Evolutionary conservation across 768 basidiomycete genomes (phyloP), one percentile per base, ranked within the genome.

Genomic region (Termitomyces eurrhizus): DNA sequence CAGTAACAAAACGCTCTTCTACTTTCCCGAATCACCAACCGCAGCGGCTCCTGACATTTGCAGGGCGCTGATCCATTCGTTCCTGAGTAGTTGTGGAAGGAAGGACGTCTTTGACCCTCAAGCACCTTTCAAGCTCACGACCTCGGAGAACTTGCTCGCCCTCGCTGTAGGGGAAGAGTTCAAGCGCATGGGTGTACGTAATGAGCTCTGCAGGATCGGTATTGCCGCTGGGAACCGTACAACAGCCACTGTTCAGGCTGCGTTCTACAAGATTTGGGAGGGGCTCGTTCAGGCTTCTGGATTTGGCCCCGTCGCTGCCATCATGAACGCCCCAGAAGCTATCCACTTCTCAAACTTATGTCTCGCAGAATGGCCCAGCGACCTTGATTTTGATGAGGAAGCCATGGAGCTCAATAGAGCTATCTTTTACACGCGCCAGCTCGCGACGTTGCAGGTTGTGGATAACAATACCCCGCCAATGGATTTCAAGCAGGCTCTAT

Each of bases 31-130:
- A 57, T 66, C 67, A 4, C 65, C 66, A 3, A 52, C 62, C 14
- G 68, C 70, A 29, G 74, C 75, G 26, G 73, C 75, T 3, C 66
- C 67, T 11, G 70, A 69, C 53, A 52, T 75, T 11, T 68, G 67
- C 29, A 71, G 66, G 55, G 73, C 66, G 4, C 58, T 75, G 11
- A 63, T 75, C 41, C 67, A 69, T 56, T 62, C 66, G 0, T 74
- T 77, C 35, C 53, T 72, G 36, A 59, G 59, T 50, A 59, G 59
- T 21, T 56, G 55, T 33, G 58, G 56, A 18, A 14, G 46, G 7
- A 36, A 45, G 35, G 36, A 45, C n/a, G 39, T 39, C 14, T 54
- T 49, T 6, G 24, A 14, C 26, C 41, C 62, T 42, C 18, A 7
- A 41, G 46, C 68, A 1, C 71, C 72, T 1, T 72, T 68, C 65